Conservation (phyloP, 768 basidiomycete species). For the Podaxis sp. region DNA sequence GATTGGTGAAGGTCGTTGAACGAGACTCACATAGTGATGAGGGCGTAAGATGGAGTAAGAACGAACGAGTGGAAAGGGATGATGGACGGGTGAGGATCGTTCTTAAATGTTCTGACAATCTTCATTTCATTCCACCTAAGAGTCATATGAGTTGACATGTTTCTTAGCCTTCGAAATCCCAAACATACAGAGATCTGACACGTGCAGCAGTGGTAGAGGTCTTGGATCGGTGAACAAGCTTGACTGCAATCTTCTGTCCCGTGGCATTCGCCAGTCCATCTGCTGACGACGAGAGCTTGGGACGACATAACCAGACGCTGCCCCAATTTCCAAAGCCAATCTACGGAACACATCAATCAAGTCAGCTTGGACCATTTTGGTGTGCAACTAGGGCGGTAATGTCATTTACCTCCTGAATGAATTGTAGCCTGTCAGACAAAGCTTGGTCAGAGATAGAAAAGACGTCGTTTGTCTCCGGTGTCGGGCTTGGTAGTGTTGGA, state of each 20-base stretch:
- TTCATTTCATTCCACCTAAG: constrained; percentile 97
- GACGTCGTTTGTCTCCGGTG: constrained; percentile 52
- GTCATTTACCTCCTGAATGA: constrained; percentile 66
- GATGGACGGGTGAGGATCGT: constrained; percentile 87
- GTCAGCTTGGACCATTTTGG: background rate
- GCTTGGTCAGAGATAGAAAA: constrained; percentile 76
- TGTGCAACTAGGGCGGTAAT: constrained; percentile 11
- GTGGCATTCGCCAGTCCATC: constrained; percentile 37
- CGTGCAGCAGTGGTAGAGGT: constrained; percentile 85
- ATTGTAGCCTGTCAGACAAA: constrained; percentile 68
- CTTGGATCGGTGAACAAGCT: constrained; percentile 89
- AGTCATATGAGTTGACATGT: background rate
- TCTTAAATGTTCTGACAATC: constrained; percentile 81
- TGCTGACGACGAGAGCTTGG: constrained; percentile 46
- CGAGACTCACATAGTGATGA: constrained; percentile 82
- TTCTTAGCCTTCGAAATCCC: background rate
- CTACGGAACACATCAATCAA: constrained; percentile 34
- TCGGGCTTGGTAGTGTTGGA: constrained; percentile 28
- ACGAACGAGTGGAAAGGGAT: constrained; percentile 94
- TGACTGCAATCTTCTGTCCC: constrained; percentile 77
- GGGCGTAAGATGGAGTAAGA: constrained; percentile 85
- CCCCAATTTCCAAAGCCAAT: constrained; percentile 95
- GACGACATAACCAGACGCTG: constrained; percentile 78
- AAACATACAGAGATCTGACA: constrained; percentile 78
- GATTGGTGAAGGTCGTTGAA: background rate